Conservation (phyloP, 2,329 filamentous ascomycete species). For the Phialophora chinensis region DNA sequence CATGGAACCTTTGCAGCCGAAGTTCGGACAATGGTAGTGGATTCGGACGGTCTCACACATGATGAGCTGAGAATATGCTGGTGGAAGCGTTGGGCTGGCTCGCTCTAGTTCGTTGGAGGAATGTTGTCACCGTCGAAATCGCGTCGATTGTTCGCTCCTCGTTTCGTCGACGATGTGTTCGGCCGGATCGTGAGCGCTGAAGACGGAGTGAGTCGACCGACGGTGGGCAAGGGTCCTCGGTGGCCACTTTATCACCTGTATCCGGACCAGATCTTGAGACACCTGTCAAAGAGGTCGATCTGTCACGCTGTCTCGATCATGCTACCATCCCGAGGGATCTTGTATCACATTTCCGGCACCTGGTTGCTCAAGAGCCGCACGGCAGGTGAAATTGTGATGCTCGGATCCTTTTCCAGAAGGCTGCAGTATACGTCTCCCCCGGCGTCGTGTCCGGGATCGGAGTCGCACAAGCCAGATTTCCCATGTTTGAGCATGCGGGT, state of each 20-base stretch:
- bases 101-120: background rate
- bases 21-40: constrained; percentile 22
- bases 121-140: background rate
- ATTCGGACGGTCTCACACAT: constrained; percentile 32
- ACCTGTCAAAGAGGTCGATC: background rate
- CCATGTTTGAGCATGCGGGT: constrained; percentile 4
- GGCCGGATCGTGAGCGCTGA: background rate
- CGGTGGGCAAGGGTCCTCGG: background rate
- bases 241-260: background rate
- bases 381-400: background rate
- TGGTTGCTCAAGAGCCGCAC: constrained; percentile 4
- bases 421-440: background rate
- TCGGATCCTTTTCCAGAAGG: background rate
- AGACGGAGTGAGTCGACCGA: background rate
- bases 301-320: background rate
- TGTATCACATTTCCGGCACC: background rate
- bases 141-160: background rate
- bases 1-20: constrained; percentile 25
- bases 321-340: background rate
- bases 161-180: background rate
- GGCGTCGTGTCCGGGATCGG: background rate
- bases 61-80: background rate
- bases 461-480: constrained; percentile 6
- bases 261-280: background rate
- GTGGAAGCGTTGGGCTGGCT: background rate